phyloP scores from a whole-genome alignment of 371 early-diverging fungal genomes.

The Amoeboaphelidium protococcarum region DNA sequence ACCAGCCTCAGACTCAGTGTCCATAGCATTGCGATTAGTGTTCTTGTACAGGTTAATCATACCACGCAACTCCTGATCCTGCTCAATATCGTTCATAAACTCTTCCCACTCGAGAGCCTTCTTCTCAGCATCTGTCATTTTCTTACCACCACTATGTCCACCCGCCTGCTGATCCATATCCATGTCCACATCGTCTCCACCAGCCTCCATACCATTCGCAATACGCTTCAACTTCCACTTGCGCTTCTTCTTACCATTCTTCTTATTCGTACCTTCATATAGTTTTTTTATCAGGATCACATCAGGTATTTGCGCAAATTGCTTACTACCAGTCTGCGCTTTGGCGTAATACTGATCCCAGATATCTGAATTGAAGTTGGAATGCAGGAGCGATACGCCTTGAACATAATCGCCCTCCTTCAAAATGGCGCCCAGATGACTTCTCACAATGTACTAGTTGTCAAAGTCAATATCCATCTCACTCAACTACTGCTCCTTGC shows the following conservation, averaged over 20 bases:
- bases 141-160: constrained; percentile 6
- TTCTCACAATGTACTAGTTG: constrained; percentile 48
- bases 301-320: constrained; percentile 40
- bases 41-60: constrained; percentile 70
- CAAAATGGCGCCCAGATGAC: constrained; percentile 73
- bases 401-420: constrained; percentile 63
- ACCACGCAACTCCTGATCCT: constrained; percentile 77
- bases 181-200: constrained; percentile 19
- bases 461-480: constrained; percentile 24
- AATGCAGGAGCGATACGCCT: constrained; percentile 36
- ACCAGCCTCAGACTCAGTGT: constrained; percentile 21
- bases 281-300: constrained; percentile 66
- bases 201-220: constrained; percentile 12
- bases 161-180: constrained; percentile 16
- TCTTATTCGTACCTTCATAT: constrained; percentile 36
- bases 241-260: constrained; percentile 43
- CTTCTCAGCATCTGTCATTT: constrained; percentile 11
- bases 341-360: constrained; percentile 23
- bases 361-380: constrained; percentile 71
- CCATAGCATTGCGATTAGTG: not conserved
- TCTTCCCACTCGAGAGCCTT: constrained; percentile 41
- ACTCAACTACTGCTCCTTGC: constrained; percentile 15
- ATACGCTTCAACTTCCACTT: constrained; percentile 15
- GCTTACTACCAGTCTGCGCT: constrained; percentile 8
- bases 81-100: constrained; percentile 84